These are phyloP conservation scores for Diatrype stigma DNA, from an alignment of 2,329 filamentous ascomycete species.

Conservation along the genomic window DNA sequence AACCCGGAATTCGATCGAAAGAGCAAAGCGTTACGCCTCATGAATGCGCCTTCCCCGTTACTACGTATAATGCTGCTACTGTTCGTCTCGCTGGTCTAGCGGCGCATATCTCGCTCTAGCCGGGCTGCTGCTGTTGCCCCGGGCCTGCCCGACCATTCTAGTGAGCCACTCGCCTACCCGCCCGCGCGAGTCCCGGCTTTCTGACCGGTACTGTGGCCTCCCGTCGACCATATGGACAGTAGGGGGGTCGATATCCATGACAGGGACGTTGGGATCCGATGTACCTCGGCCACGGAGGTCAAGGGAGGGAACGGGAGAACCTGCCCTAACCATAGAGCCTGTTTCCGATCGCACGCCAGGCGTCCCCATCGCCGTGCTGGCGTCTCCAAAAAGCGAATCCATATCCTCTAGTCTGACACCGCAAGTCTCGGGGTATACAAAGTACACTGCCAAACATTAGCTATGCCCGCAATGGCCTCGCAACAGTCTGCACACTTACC, in stretches of 20 bases:
- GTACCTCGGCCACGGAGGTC: constrained; percentile 60
- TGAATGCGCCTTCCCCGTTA: constrained; percentile 13
- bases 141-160: constrained; percentile 35
- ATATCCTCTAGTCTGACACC: constrained; percentile 95
- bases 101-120: constrained; percentile 35
- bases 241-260: constrained; percentile 77
- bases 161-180: constrained; percentile 48
- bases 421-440: constrained; percentile 94
- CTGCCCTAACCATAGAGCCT: constrained; percentile 72
- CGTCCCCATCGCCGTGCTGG: constrained; percentile 74
- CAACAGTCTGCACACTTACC: constrained; percentile 56
- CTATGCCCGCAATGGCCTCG: constrained; percentile 12
- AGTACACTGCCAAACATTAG: constrained; percentile 65
- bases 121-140: constrained; percentile 29
- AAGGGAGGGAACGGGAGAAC: constrained; percentile 76
- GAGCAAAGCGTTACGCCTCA: background rate
- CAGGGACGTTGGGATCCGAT: constrained; percentile 68
- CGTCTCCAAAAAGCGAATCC: constrained; percentile 90
- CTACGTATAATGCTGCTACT: constrained; percentile 3
- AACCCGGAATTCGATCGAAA: constrained; percentile 2
- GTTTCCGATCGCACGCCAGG: constrained; percentile 71
- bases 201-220: constrained; percentile 36
- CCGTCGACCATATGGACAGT: constrained; percentile 47
- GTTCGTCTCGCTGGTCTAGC: constrained; percentile 38
- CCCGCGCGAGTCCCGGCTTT: constrained; percentile 27